These are phyloP conservation scores for Waltergamsia citrina DNA, from an alignment of 2,329 filamentous ascomycete species.

Conservation along the genomic window DNA sequence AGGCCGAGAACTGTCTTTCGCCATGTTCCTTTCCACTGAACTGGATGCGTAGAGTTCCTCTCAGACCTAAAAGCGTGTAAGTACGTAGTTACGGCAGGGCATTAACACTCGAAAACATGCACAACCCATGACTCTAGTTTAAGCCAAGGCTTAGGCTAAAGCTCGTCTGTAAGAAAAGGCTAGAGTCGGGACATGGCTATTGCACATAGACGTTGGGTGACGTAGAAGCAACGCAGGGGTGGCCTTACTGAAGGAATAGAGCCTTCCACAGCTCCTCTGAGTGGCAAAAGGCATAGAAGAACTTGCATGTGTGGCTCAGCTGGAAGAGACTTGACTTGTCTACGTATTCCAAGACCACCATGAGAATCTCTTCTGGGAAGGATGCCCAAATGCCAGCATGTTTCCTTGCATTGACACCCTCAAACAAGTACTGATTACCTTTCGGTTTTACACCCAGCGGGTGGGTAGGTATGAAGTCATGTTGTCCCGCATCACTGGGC, in stretches of 20 bases:
- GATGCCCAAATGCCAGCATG: slow-evolving; percentile 55
- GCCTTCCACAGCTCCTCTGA: slow-evolving; percentile 86
- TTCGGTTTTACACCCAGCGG: slow-evolving; percentile 77
- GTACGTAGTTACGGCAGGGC: too few relatives aligned
- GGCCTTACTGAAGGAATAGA: slow-evolving; percentile 72
- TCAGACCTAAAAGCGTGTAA: slow-evolving; percentile 16
- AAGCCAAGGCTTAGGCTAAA: too few relatives aligned
- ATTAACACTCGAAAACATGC: too few relatives aligned
- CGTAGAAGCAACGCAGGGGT: background rate
- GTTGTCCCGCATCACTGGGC: background rate
- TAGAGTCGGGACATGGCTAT: too few relatives aligned
- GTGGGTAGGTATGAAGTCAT: slow-evolving; percentile 59
- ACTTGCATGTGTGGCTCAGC: slow-evolving; percentile 73
- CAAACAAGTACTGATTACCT: slow-evolving; percentile 69
- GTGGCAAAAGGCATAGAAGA: slow-evolving; percentile 74
- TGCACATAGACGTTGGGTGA: too few relatives aligned
- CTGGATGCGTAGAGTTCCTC: slow-evolving; percentile 18
- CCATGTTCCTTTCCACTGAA: slow-evolving; percentile 74
- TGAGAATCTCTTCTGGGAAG: slow-evolving; percentile 74
- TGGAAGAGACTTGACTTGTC: slow-evolving; percentile 51
- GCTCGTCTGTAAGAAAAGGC: too few relatives aligned
- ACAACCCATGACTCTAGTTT: too few relatives aligned
- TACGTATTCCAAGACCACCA: slow-evolving; percentile 66
- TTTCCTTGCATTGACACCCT: slow-evolving; percentile 55
- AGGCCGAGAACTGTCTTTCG: slow-evolving; percentile 65